Conservation (phyloP, 768 basidiomycete genomes). For the Lentinus brumalis region DNA sequence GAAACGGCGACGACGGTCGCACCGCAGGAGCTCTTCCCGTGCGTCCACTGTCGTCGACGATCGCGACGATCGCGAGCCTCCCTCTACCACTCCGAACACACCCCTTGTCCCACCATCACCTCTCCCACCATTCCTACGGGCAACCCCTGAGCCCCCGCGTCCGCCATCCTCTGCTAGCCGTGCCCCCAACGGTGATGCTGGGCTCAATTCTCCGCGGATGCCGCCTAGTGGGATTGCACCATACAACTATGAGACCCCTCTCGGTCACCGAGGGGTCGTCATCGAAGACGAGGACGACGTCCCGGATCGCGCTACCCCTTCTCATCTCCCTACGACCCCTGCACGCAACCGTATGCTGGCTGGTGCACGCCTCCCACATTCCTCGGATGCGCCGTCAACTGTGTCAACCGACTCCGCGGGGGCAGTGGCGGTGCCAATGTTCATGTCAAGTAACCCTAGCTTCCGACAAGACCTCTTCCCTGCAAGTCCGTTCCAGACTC, state of each 20-base stretch:
- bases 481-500: constrained; percentile 72
- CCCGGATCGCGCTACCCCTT: constrained; percentile 32
- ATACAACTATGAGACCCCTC: constrained; percentile 35
- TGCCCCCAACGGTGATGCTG: constrained; percentile 9
- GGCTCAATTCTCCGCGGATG: constrained; percentile 7
- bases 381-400: constrained; percentile 54
- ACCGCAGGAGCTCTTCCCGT: constrained; percentile 34
- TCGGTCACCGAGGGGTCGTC: constrained; percentile 58
- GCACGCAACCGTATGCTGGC: constrained; percentile 37
- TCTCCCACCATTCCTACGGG: constrained; percentile 39
- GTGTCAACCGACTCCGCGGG: constrained; percentile 48
- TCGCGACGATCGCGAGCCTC: constrained; percentile 39
- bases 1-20: constrained; percentile 58
- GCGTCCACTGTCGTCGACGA: constrained; percentile 50
- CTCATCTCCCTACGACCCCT: constrained; percentile 45
- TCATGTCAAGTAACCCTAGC: constrained; percentile 45
- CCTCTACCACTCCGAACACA: constrained; percentile 54
- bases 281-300: constrained; percentile 73
- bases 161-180: constrained; percentile 21
- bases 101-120: constrained; percentile 58
- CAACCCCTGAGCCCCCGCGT: constrained; percentile 24
- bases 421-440: constrained; percentile 52
- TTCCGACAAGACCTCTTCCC: constrained; percentile 63
- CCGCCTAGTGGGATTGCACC: constrained; percentile 7
- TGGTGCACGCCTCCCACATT: constrained; percentile 44